Evolutionary conservation across 495 filamentous ascomycete species (phyloP).

Genomic region (Ascobolus immersus): DNA sequence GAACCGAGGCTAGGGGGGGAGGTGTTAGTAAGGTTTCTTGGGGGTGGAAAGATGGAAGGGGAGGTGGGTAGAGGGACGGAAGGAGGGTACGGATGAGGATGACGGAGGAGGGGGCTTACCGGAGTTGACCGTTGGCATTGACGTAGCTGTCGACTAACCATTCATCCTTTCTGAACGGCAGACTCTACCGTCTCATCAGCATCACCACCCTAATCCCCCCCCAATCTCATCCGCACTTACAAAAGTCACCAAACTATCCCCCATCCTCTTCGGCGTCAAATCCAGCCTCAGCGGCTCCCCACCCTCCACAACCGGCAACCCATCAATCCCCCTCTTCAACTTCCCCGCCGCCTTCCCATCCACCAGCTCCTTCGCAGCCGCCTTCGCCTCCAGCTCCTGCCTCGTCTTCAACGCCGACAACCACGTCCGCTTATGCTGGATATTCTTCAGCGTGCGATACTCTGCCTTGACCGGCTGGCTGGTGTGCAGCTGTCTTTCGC

Average conservation of each 20-base stretch:
- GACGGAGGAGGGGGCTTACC: too few relatives aligned
- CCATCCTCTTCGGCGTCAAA: slow-evolving; percentile 36
- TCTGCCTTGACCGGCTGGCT: too few relatives aligned
- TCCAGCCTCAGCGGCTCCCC: slow-evolving; percentile 21
- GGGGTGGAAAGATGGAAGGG: background rate
- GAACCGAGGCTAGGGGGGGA: too few relatives aligned
- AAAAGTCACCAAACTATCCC: slow-evolving; percentile 35
- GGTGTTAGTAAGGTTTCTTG: slow-evolving; percentile 16
- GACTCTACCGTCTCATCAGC: slow-evolving; percentile 21
- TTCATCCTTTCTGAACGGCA: slow-evolving; percentile 41
- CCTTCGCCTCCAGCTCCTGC: too few relatives aligned
- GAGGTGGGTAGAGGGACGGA: slow-evolving; percentile 1
- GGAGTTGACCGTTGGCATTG: slow-evolving; percentile 38
- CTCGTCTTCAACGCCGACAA: too few relatives aligned
- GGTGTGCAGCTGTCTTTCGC: too few relatives aligned
- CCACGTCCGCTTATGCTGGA: too few relatives aligned
- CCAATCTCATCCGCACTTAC: slow-evolving; percentile 18
- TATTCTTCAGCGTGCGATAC: too few relatives aligned
- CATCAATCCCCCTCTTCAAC: background rate
- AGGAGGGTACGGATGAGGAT: background rate
- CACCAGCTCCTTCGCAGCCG: too few relatives aligned
- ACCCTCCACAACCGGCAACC: slow-evolving; percentile 9
- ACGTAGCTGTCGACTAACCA: slow-evolving; percentile 46
- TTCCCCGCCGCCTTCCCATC: too few relatives aligned
- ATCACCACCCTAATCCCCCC: slow-evolving; percentile 5